These are phyloP conservation scores for Laburnicola sp. DNA, from an alignment of 2,329 filamentous ascomycete species.

Conservation along the genomic window DNA sequence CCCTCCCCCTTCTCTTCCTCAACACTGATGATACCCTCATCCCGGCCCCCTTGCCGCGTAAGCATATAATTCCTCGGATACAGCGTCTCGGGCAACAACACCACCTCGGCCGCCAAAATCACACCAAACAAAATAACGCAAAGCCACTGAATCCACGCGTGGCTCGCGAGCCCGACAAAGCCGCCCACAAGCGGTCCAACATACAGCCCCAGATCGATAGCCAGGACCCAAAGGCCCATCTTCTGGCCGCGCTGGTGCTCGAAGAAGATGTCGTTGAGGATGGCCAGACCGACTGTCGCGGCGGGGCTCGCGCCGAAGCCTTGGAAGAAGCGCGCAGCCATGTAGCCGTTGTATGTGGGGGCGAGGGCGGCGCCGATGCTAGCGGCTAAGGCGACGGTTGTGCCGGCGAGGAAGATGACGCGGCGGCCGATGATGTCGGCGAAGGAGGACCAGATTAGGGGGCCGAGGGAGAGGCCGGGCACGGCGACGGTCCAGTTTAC, in stretches of 20 bases:
- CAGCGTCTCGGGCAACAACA: background rate
- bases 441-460: constrained; percentile 3
- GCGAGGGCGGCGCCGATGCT: constrained; percentile 5
- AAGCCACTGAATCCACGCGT: constrained; percentile 4
- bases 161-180: background rate
- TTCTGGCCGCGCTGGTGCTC: constrained; percentile 5
- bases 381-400: background rate
- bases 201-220: constrained; percentile 2
- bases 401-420: constrained; percentile 1
- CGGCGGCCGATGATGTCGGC: constrained; percentile 5
- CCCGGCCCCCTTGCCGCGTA: background rate
- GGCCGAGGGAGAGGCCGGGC: constrained; percentile 1
- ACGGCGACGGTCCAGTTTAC: constrained; percentile 6
- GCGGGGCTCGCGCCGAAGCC: constrained; percentile 3
- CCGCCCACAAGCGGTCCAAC: constrained; percentile 3
- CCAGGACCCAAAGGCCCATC: constrained; percentile 6
- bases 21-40: no score
- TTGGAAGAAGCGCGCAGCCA: constrained; percentile 4
- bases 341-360: background rate
- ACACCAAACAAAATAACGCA: constrained; percentile 4
- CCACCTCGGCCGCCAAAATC: background rate
- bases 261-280: constrained; percentile 5
- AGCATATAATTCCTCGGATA: constrained; percentile 4
- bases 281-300: constrained; percentile 2
- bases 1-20: background rate